Conservation (phyloP, 2,329 filamentous ascomycete species). For the Grosmannia clavigera region DNA sequence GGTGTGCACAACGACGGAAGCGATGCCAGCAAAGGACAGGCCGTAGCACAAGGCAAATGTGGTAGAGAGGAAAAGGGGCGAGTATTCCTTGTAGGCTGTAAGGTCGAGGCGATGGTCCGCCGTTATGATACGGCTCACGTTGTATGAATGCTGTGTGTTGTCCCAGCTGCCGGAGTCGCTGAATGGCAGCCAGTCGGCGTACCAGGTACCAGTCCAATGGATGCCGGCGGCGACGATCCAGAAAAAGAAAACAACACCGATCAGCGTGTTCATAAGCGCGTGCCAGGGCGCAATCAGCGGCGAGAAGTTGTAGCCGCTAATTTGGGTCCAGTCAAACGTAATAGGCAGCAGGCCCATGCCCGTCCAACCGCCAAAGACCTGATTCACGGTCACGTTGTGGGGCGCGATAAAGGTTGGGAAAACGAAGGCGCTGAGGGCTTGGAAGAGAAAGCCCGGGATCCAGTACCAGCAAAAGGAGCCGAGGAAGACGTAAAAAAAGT, state of each 20-base stretch:
- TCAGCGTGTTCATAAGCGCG: slow-evolving; percentile 48
- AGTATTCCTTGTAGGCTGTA: slow-evolving; percentile 36
- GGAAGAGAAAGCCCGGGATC: slow-evolving; percentile 37
- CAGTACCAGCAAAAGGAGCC: slow-evolving; percentile 40
- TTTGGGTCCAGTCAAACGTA: slow-evolving; percentile 27
- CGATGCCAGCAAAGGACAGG: slow-evolving; percentile 43
- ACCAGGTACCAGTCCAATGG: slow-evolving; percentile 47
- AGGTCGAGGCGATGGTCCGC: slow-evolving; percentile 30
- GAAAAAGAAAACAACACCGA: slow-evolving; percentile 42
- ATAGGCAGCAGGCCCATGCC: slow-evolving; percentile 21
- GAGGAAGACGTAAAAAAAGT: slow-evolving; percentile 30
- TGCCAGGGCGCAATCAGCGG: slow-evolving; percentile 29
- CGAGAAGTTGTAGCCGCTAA: slow-evolving; percentile 6
- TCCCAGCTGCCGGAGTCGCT: slow-evolving; percentile 39
- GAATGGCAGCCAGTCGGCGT: slow-evolving; percentile 38
- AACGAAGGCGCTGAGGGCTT: slow-evolving; percentile 32
- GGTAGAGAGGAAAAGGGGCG: slow-evolving; percentile 37
- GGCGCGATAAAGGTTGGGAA: slow-evolving; percentile 44
- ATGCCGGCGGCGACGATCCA: slow-evolving; percentile 42
- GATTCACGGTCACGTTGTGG: slow-evolving; percentile 19
- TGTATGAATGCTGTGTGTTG: slow-evolving; percentile 34
- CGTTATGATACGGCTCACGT: slow-evolving; percentile 29
- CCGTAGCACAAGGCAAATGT: slow-evolving; percentile 39
- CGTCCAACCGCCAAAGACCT: slow-evolving; percentile 20
- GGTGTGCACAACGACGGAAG: slow-evolving; percentile 37